Percentiles rank a stretch among this genome's conserved stretches.
These are phyloP conservation scores for Apiospora hydei DNA, from an alignment of 2,329 filamentous ascomycete species.

Conservation along the genomic window DNA sequence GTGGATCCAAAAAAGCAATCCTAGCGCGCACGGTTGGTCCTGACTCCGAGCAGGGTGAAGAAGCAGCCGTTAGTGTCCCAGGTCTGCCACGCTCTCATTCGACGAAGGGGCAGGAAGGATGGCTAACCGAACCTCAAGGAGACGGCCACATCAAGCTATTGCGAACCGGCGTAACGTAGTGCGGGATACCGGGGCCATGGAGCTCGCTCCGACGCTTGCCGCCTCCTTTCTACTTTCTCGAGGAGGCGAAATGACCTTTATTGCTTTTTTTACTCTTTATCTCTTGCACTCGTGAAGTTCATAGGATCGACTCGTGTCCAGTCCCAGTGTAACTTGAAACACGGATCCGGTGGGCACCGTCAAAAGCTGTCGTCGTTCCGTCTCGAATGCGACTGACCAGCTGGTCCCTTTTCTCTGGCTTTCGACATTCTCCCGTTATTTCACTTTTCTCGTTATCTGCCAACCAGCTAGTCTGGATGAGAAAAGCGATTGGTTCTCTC, in stretches of 20 bases:
- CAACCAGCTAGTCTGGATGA: not conserved
- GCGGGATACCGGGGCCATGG: not conserved
- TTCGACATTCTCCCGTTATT: not conserved
- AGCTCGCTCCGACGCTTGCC: not conserved
- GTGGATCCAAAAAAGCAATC: slow-evolving; percentile 6
- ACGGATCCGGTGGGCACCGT: slow-evolving; percentile 12
- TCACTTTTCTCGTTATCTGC: not conserved
- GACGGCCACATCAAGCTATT: not conserved
- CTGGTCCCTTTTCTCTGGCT: not conserved
- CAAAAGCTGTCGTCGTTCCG: not conserved
- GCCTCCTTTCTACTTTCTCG: not conserved
- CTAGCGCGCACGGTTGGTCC: slow-evolving; percentile 4
- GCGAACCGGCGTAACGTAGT: not conserved
- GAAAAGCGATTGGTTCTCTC: not conserved
- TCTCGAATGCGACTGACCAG: not conserved
- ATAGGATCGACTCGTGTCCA: not conserved
- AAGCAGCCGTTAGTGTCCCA: not conserved
- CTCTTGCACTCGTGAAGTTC: not conserved
- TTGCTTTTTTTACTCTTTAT: not conserved
- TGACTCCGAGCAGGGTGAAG: slow-evolving; percentile 9
- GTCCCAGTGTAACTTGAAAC: slow-evolving; percentile 21
- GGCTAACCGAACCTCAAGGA: not conserved
- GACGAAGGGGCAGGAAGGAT: not conserved
- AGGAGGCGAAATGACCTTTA: not conserved
- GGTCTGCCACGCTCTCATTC: not conserved